These are phyloP conservation scores for Biscogniauxia marginata DNA, from an alignment of 2,329 filamentous ascomycete genomes.

Conservation along the genomic window DNA sequence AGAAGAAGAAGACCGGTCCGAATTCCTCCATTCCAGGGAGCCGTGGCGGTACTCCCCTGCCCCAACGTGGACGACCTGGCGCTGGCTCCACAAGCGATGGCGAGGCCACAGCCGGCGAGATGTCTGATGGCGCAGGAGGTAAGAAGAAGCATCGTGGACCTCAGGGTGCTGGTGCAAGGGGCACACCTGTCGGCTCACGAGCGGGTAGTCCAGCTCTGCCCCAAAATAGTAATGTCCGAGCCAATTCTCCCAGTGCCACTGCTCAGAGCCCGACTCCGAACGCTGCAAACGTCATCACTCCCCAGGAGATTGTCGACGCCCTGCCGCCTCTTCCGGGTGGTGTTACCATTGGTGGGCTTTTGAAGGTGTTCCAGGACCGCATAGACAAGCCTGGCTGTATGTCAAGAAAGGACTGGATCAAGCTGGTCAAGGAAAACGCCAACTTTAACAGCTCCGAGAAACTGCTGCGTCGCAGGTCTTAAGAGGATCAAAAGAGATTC, in stretches of 20 bases:
- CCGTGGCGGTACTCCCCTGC: slow-evolving; percentile 55
- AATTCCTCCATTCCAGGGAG: slow-evolving; percentile 47
- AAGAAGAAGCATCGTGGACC: slow-evolving; percentile 52
- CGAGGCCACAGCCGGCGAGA: slow-evolving; percentile 68
- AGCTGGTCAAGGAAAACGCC: slow-evolving; percentile 55
- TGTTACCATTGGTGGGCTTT: slow-evolving; percentile 53
- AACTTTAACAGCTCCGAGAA: slow-evolving; percentile 56
- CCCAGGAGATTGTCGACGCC: slow-evolving; percentile 54
- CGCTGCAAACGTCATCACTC: slow-evolving; percentile 38
- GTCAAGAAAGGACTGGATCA: slow-evolving; percentile 55
- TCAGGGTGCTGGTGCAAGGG: slow-evolving; percentile 40
- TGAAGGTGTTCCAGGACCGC: slow-evolving; percentile 53
- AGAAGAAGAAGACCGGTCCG: slow-evolving; percentile 64
- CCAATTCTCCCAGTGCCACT: slow-evolving; percentile 35
- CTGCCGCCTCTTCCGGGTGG: slow-evolving; percentile 50
- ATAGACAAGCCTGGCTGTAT: slow-evolving; percentile 53
- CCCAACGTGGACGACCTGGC: slow-evolving; percentile 43
- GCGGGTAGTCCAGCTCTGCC: slow-evolving; percentile 58
- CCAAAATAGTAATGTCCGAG: slow-evolving; percentile 36
- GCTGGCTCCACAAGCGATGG: slow-evolving; percentile 69
- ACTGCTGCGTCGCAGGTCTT: slow-evolving; percentile 45
- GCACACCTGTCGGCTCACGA: slow-evolving; percentile 59
- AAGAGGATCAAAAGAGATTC: slow-evolving; percentile 2
- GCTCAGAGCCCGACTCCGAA: slow-evolving; percentile 12
- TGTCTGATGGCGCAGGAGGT: slow-evolving; percentile 55